Evolutionary conservation across 805 yeast species (phyloP).

Genomic region (Yarrowia alimentaria): DNA sequence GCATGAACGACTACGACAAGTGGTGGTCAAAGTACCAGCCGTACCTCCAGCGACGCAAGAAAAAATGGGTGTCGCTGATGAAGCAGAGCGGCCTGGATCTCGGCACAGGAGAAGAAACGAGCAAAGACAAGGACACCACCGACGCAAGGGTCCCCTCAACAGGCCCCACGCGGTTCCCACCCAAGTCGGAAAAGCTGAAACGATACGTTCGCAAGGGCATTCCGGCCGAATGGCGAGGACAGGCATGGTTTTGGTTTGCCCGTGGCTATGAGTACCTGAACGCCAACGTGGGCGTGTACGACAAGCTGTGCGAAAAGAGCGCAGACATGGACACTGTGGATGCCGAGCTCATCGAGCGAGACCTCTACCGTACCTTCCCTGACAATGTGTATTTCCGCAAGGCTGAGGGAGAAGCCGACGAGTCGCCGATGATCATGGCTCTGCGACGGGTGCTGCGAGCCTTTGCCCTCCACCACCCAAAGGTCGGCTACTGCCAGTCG

Average conservation of each 20-base stretch:
- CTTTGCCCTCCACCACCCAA: slow-evolving; percentile 81
- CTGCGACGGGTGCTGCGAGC: slow-evolving; percentile 79
- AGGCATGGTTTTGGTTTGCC: slow-evolving; percentile 95
- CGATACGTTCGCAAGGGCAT: slow-evolving; percentile 86
- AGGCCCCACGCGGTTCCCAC: slow-evolving; percentile 66
- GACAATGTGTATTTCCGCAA: slow-evolving; percentile 80
- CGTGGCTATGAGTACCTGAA: slow-evolving; percentile 73
- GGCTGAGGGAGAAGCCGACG: slow-evolving; percentile 41
- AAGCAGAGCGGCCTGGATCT: slow-evolving; percentile 62
- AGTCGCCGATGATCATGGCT: slow-evolving; percentile 64
- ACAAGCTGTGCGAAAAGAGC: slow-evolving; percentile 61
- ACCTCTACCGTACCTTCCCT: slow-evolving; percentile 90
- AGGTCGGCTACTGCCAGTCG: slow-evolving; percentile 94
- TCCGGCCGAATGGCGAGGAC: slow-evolving; percentile 97
- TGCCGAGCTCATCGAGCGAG: slow-evolving; percentile 91
- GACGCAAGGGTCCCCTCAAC: slow-evolving; percentile 6
- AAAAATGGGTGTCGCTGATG: slow-evolving; percentile 73
- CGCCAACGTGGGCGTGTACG: slow-evolving; percentile 72
- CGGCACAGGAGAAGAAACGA: slow-evolving; percentile 39
- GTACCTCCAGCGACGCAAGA: slow-evolving; percentile 61
- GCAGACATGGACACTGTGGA: slow-evolving; percentile 59
- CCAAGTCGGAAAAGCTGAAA: slow-evolving; percentile 67
- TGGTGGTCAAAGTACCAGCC: slow-evolving; percentile 75
- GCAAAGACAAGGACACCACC: slow-evolving; percentile 4
- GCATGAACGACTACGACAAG: slow-evolving; percentile 57